A percentile compares a stretch with the other conserved stretches of the same genome.
These are phyloP conservation scores for Talaromyces stipitatus DNA, from an alignment of 495 filamentous ascomycete species.

Conservation along the genomic window DNA sequence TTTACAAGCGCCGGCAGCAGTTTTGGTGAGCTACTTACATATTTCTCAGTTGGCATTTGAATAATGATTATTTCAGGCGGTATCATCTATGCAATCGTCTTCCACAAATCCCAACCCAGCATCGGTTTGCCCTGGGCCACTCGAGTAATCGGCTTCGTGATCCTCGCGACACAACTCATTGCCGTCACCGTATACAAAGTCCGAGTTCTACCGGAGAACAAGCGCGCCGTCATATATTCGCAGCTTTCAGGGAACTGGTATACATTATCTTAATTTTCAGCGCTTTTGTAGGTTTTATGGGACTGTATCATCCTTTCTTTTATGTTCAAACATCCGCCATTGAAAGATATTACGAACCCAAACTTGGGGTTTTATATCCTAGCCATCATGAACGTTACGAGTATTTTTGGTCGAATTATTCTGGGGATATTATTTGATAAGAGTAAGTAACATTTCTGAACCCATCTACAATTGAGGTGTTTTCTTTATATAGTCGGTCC, in stretches of 20 bases:
- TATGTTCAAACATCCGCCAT: constrained; percentile 55
- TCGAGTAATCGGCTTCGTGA: constrained; percentile 60
- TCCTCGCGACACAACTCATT: constrained; percentile 47
- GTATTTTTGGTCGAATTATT: constrained; percentile 25
- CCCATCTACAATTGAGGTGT: constrained; percentile 9
- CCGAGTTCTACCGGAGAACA: constrained; percentile 51
- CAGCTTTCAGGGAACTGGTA: not conserved
- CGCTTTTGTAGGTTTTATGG: not conserved
- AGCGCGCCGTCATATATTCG: constrained; percentile 33
- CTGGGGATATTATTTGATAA: constrained; percentile 20
- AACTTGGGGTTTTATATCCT: constrained; percentile 55
- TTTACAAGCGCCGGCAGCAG: constrained; percentile 56
- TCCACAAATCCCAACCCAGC: constrained; percentile 51
- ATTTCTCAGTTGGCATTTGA: no score
- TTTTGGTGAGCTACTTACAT: not conserved
- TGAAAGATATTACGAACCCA: constrained; percentile 45
- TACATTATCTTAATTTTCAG: not conserved
- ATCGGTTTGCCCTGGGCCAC: constrained; percentile 72
- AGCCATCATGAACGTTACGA: constrained; percentile 63
- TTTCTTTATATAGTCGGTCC: constrained; percentile 42
- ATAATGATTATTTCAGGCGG: constrained; percentile 16
- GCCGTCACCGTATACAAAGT: constrained; percentile 56
- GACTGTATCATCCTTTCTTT: constrained; percentile 63
- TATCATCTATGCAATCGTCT: constrained; percentile 56
- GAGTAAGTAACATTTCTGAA: constrained; percentile 20